phyloP scores from a whole-genome alignment of 306 rosid genomes.

The Prunus fruticosa region DNA sequence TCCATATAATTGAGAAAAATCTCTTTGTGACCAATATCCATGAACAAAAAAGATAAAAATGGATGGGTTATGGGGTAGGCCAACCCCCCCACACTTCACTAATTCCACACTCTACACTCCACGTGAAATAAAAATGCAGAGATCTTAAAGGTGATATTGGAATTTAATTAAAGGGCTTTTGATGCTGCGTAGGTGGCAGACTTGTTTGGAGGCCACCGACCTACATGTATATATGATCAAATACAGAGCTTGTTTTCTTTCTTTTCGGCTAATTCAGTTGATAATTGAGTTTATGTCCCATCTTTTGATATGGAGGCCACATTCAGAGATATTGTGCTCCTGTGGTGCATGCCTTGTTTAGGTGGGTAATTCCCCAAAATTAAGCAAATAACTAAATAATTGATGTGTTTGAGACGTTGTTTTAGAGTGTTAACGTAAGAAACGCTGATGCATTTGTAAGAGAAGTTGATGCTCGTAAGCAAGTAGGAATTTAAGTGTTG shows the following conservation, averaged over 20 bases:
- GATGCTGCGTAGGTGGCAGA: constrained; percentile 24
- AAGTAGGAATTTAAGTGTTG: too few species aligned
- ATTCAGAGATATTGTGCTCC: not conserved
- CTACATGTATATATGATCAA: not conserved
- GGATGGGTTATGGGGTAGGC: constrained; percentile 3
- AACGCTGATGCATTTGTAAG: too few species aligned
- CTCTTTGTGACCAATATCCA: not conserved
- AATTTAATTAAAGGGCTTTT: not conserved
- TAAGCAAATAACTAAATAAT: not conserved
- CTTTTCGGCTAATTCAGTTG: not conserved
- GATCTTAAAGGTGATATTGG: not conserved
- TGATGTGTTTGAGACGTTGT: too few species aligned
- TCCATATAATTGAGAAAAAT: not conserved
- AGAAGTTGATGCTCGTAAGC: too few species aligned
- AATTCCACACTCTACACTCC: not conserved
- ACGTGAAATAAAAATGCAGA: constrained; percentile 1
- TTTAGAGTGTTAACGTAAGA: too few species aligned
- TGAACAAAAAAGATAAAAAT: not conserved
- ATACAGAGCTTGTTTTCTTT: not conserved
- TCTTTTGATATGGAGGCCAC: not conserved
- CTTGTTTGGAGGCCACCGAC: constrained; percentile 28
- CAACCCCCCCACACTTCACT: constrained; percentile 1
- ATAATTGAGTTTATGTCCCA: constrained; percentile 4
- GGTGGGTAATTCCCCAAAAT: not conserved
- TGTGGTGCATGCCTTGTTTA: not conserved